Base-by-base conservation (phyloP, 805 yeast genomes). In the Clavispora vitiphila region DNA sequence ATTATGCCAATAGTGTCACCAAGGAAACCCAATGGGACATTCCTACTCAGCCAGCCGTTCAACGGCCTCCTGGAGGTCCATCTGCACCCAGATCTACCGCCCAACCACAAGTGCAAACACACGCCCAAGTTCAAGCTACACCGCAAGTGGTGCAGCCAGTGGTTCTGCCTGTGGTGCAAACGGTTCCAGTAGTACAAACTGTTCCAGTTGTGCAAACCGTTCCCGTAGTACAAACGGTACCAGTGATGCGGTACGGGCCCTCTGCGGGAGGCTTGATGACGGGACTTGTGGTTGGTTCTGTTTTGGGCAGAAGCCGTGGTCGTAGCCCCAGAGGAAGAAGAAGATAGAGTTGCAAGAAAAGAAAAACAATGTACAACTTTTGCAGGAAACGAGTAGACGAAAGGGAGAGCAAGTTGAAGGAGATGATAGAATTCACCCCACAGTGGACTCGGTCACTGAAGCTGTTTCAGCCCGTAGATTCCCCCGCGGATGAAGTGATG, bases 1-100 rank as follows among this genome's bases (percentile, higher is more conserved):
- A 47, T 38, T 63, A 47, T 40, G 58, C 60, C 31, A 58, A 63
- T 41, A 41, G 48, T 8, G 29, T 40, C 7, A 59, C 65, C 6
- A 62, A 61, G 4, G 45, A 50, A 34, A 54, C 65, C 3, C 64
- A 59, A 41, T 64, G 69, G 69, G 64, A 58, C 9, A 23, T 47
- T 10, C 63, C 63, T 1, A 27, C 32, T 12, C 16, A 22, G 5
- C 26, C 39, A 16, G 37, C 37, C 4, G 27, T 15, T 9, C 14
- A 4, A 10, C 14, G 37, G 23, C 25, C 37, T 5, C 21, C 34
- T 3, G 25, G 21, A n/a, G 19, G n/a, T 8, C 31, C 39, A n/a
- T 5, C 34, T 37, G 24, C 34, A 11, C n/a, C 37, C 14, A 23
- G 14, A 22, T 9, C 6, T 8, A 12, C 27, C 4, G 36, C n/a